Base-by-base conservation (phyloP, 2,329 filamentous ascomycete genomes). In the Purpureocillium lavendulum region DNA sequence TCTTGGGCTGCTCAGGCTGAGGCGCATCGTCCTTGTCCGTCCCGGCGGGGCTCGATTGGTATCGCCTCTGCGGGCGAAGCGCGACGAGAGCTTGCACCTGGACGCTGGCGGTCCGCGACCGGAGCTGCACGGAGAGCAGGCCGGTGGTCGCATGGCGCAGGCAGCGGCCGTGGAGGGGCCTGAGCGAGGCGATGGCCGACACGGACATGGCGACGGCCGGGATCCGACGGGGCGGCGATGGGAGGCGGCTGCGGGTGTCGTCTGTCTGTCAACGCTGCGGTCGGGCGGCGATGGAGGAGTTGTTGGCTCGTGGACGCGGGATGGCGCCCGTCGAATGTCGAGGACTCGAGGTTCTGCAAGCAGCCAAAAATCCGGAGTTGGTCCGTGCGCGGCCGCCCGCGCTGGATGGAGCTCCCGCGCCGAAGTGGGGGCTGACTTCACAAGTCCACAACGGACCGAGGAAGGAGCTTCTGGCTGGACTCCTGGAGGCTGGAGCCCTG, bases 101-200 rank as follows among this genome's bases (percentile, higher is more conserved):
- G 37, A 59, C 34, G 15, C 43, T 51, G 17, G 56, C 47, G 15
- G 49, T 46, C 29, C 45, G 53, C 30, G 59, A 56, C 32, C 45
- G 45, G 30, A 62, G 40, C n/a, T 52, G 59, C 28, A 63, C 43
- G 12, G 56, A 58, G 17, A 62, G 47, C 29, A 64, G 38, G 33
- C 56, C 57, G 7, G 52, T 46, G 31, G 50, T 44, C 15, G 53
- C 45, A 43, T 50, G 47, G 30, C 51, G 53, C 33, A 58, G 43
- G 33, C 58, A 63, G 42, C 42, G 52, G 21, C 51, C 46, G 11
- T 45, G 45, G n/a, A 60, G 40, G 12, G 56, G 59, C 49, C 59
- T 51, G 45, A 62, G 44, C 26, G 58, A 60, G 40, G 58, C 59
- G 30, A 56, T 42, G 24, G 52, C 56, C 35, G 58, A 54, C 32